Conservation (phyloP, 306 rosid genomes). For the Lupinus albus region DNA sequence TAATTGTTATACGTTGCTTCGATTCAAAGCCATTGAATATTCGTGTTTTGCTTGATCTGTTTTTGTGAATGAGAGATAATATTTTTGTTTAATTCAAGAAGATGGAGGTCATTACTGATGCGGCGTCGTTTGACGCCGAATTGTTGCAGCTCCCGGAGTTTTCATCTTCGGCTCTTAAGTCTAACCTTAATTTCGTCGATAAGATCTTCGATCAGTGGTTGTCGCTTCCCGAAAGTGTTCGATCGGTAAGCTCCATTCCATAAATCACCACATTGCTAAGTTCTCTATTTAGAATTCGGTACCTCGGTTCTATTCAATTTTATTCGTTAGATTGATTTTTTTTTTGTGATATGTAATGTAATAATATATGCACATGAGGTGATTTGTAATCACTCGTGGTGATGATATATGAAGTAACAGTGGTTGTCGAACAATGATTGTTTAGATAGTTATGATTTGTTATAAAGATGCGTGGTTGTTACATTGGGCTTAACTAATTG, state of each 20-base stretch:
- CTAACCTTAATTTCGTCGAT: conserved; percentile 68
- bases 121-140: conserved; percentile 86
- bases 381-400: conserved; percentile 11
- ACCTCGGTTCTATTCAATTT: conserved; percentile 7
- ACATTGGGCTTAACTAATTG: conserved; percentile 5
- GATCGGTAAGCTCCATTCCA: conserved; percentile 61
- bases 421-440: conserved; percentile 17
- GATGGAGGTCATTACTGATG: conserved; percentile 83
- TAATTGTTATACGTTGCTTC: no score
- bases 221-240: conserved; percentile 80
- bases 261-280: conserved; percentile 22
- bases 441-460: conserved; percentile 21
- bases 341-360: background rate
- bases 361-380: background rate
- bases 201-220: conserved; percentile 93
- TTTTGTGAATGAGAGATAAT: conserved; percentile 56
- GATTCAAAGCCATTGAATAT: conserved; percentile 42
- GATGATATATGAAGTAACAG: background rate
- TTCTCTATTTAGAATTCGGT: conserved; percentile 29
- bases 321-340: background rate
- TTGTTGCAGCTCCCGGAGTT: conserved; percentile 85
- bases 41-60: conserved; percentile 33
- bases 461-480: conserved; percentile 23
- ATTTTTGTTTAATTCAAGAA: conserved; percentile 44
- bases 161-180: conserved; percentile 76